A percentile compares a stretch with the other conserved stretches of the same genome.
Conservation (phyloP, 2,329 filamentous ascomycete genomes). For the Sporothrix dimorphospora region DNA sequence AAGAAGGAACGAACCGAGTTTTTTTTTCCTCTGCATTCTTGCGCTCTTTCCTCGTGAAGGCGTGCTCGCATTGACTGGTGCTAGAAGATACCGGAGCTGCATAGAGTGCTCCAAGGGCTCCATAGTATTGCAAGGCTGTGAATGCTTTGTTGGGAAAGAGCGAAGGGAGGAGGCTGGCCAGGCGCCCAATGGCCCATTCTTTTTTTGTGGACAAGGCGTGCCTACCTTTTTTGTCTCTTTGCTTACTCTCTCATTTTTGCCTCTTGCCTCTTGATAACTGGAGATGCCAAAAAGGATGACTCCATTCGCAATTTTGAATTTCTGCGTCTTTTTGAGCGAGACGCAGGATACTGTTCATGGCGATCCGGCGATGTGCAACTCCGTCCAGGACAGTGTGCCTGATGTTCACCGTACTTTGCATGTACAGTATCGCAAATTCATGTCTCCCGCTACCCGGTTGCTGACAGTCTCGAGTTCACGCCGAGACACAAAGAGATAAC, state of each 20-base stretch:
- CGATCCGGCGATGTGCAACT: not conserved
- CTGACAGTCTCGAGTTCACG: not conserved
- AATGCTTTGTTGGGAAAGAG: conserved; percentile 12
- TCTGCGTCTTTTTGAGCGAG: conserved; percentile 20
- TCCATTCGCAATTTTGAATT: not conserved
- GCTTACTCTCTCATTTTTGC: not conserved
- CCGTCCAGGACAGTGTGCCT: not conserved
- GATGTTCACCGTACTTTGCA: not conserved
- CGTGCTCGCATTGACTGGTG: conserved; percentile 15
- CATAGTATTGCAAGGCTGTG: conserved; percentile 12
- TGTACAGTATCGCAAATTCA: no score
- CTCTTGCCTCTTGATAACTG: conserved; percentile 18
- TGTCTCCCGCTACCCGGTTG: not conserved
- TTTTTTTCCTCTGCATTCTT: not conserved
- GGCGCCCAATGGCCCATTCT: not conserved
- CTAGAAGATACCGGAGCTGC: not conserved
- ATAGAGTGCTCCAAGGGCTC: not conserved
- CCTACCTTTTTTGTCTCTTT: not conserved
- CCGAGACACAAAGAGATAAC: not conserved
- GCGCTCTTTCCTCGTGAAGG: not conserved
- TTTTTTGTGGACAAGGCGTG: not conserved
- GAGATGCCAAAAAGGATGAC: not conserved
- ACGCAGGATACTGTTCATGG: not conserved
- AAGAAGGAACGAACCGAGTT: not conserved
- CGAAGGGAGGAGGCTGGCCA: not conserved